A percentile compares a stretch with the other conserved stretches of the same genome.
These are phyloP conservation scores for Limtongozyma cylindracea DNA, from an alignment of 805 yeast genomes.

Conservation along the genomic window DNA sequence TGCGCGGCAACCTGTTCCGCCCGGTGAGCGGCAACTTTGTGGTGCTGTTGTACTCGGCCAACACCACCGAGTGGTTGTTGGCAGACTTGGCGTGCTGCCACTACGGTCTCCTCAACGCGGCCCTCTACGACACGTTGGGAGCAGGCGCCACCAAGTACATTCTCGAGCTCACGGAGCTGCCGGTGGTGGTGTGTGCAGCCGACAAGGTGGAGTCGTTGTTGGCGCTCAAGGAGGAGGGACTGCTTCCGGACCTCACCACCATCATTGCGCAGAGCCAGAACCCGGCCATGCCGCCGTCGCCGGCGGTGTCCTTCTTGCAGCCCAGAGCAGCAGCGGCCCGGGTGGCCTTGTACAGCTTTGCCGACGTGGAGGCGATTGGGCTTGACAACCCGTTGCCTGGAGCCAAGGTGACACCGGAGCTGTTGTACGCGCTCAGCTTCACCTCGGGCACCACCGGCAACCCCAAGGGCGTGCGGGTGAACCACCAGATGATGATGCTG, in stretches of 20 bases:
- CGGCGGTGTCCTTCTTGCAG: no score
- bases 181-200: conserved; percentile 12
- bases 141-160: conserved; percentile 9
- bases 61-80: conserved; percentile 12
- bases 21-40: conserved; percentile 6
- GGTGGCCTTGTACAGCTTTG: conserved; percentile 8
- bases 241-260: conserved; percentile 17
- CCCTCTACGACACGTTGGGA: conserved; percentile 16
- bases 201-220: conserved; percentile 22
- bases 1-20: conserved; percentile 4
- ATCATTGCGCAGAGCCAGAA: conserved; percentile 30
- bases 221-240: conserved; percentile 10
- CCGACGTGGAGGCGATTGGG: conserved; percentile 9
- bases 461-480: conserved; percentile 43
- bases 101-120: conserved; percentile 11
- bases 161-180: conserved; percentile 7
- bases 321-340: no score
- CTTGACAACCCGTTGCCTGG: conserved; percentile 6
- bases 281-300: no score
- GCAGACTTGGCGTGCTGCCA: conserved; percentile 11
- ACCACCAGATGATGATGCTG: conserved; percentile 24
- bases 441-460: conserved; percentile 46
- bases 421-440: conserved; percentile 34
- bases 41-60: conserved; percentile 9
- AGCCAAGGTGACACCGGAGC: conserved; percentile 21